Base-by-base conservation (phyloP, 257 asterid genomes). In the Plantago elongata region DNA sequence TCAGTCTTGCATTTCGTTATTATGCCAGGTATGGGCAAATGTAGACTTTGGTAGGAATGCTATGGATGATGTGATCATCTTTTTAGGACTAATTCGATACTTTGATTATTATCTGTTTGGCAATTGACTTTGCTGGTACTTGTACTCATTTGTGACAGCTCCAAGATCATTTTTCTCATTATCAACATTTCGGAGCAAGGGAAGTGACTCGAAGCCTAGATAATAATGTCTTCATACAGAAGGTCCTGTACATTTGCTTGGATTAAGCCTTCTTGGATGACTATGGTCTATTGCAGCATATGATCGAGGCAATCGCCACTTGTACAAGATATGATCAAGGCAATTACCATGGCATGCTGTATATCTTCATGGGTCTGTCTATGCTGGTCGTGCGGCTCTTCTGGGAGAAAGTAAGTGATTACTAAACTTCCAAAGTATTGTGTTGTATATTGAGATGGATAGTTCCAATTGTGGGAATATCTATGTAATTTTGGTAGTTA, bases 181-280 rank as follows among this genome's bases (percentile, higher is more conserved):
- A 45, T 84, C 99, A 2, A 65, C 96, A 43, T 89, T 93, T 65
- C 84, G 97, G 78, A 82, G 95, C 92, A 93, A 93, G 71, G 97
- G 94, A 72, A 81, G 88, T 43, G 99, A 93, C 54, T 79, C 91
- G 5, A 93, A 86, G 78, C 85, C 87, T 65, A 79, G 95, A 79
- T 85, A 75, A 79, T 85, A 75, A 79, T 22, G 48, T 11, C 73
- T 60, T 54, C 60, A 48, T 18, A 45, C 67, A 40, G 63, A 66
- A 57, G 50, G 56, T 17, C 44, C 63, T 49, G 75, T 60, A 61
- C 27, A 74, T 68, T 60, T 54, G 57, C 55, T 54, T 68, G 52
- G 64, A 9, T 48, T 40, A 44, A 44, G 60, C 68, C 40, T 55
- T 54, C 54, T 11, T 9, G 37, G 65, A 55, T 67, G 63, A 56